Conservation (phyloP, 2,329 filamentous ascomycete genomes). For the Cladosporium sp. region DNA sequence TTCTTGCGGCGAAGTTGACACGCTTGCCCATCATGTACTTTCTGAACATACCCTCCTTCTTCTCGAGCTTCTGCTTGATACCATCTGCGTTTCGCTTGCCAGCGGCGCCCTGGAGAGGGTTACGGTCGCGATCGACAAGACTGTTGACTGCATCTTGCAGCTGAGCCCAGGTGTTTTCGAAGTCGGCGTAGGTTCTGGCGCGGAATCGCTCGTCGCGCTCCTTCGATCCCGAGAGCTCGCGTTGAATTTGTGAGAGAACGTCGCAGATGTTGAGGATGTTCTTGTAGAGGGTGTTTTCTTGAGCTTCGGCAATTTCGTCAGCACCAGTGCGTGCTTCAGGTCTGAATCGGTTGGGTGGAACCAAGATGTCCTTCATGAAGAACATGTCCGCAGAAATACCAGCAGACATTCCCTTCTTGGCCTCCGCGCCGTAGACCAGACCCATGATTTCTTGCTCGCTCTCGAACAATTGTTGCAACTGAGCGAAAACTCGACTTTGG, state of each 20-base stretch:
- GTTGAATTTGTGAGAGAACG: slow-evolving; percentile 67
- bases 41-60: slow-evolving; percentile 96
- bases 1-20: slow-evolving; percentile 95
- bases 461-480: slow-evolving; percentile 73
- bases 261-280: slow-evolving; percentile 72
- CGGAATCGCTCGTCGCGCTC: slow-evolving; percentile 41
- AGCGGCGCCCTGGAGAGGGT: slow-evolving; percentile 72
- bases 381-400: slow-evolving; percentile 66
- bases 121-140: slow-evolving; percentile 85
- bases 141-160: slow-evolving; percentile 88
- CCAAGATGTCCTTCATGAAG: slow-evolving; percentile 79
- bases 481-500: slow-evolving; percentile 75
- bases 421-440: slow-evolving; percentile 61
- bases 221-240: slow-evolving; percentile 56
- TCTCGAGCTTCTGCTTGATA: slow-evolving; percentile 96
- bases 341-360: slow-evolving; percentile 87
- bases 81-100: slow-evolving; percentile 80
- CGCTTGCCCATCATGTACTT: slow-evolving; percentile 99
- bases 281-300: slow-evolving; percentile 85
- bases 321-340: slow-evolving; percentile 79
- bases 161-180: slow-evolving; percentile 75
- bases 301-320: slow-evolving; percentile 76
- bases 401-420: slow-evolving; percentile 10
- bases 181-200: slow-evolving; percentile 63
- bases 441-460: slow-evolving; percentile 79